Percentiles rank a stretch among this genome's conserved stretches.
phyloP scores from a whole-genome alignment of 2,329 filamentous ascomycete genomes.

The Cladosporium cucumerinum region DNA sequence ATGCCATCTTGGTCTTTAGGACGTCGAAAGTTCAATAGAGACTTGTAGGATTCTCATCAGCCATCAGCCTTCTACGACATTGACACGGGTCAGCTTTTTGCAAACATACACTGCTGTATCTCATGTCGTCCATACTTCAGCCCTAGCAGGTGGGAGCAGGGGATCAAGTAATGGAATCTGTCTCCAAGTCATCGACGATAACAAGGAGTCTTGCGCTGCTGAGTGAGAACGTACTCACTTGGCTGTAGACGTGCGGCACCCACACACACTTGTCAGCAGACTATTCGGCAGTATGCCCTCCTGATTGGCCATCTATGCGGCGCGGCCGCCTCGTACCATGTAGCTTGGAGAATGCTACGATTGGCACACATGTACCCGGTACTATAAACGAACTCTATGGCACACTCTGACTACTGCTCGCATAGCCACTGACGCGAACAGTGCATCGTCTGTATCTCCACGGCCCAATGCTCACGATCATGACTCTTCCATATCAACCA shows the following conservation, averaged over 20 bases:
- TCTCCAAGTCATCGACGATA: neutral
- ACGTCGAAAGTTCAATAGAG: neutral
- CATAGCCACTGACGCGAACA: constrained; percentile 5
- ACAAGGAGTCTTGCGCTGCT: neutral
- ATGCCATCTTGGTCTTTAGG: neutral
- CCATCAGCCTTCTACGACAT: neutral
- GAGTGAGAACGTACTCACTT: neutral
- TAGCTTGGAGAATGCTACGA: neutral
- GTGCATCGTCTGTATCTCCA: neutral
- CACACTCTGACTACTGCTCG: neutral
- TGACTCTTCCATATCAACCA: neutral
- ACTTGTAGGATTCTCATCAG: neutral
- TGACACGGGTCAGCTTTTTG: neutral
- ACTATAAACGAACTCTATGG: neutral
- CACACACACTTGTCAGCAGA: neutral
- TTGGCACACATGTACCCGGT: neutral
- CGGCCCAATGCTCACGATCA: neutral
- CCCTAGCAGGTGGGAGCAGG: neutral
- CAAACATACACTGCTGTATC: neutral
- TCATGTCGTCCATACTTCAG: neutral
- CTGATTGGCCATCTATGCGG: neutral
- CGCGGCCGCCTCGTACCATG: neutral
- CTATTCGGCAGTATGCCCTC: neutral
- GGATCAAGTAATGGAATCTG: neutral
- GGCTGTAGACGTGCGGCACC: neutral